A percentile compares a stretch with the other conserved stretches of the same genome.
Evolutionary conservation across 805 yeast species (phyloP).

Genomic region (Saturnispora saitoi): DNA sequence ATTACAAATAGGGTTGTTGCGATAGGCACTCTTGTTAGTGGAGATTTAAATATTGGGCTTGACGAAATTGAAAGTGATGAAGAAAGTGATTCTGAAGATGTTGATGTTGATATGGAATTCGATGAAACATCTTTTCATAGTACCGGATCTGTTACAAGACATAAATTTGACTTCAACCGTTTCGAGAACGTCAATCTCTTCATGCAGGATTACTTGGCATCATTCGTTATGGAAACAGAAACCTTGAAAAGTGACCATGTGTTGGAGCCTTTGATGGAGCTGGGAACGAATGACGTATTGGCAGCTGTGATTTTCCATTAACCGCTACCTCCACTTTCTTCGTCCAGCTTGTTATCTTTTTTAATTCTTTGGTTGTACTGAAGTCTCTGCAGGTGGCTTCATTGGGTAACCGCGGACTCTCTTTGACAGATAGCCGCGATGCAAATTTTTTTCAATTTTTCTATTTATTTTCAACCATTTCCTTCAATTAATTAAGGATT

Average conservation of each 20-base stretch:
- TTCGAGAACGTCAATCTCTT: neutral
- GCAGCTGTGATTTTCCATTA: neutral
- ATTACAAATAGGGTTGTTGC: constrained; percentile 28
- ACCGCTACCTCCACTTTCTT: too few relatives aligned
- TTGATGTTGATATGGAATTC: neutral
- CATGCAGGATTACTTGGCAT: neutral
- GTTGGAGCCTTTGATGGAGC: neutral
- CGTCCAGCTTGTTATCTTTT: neutral
- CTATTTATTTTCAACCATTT: neutral
- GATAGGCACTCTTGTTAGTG: constrained; percentile 12
- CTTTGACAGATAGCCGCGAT: constrained; percentile 9
- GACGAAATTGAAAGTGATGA: constrained; percentile 16
- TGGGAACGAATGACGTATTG: neutral
- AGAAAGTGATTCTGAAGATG: constrained; percentile 6
- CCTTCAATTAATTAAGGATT: neutral
- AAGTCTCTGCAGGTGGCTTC: neutral
- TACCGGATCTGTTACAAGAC: neutral
- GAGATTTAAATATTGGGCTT: neutral
- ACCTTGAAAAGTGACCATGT: neutral
- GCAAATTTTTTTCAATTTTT: neutral
- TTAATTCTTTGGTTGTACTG: neutral
- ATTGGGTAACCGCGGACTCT: neutral
- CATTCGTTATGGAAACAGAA: neutral
- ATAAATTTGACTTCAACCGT: neutral
- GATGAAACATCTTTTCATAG: too few relatives aligned